Conservation (phyloP, 306 rosid species). For the Vigna nakashimae region DNA sequence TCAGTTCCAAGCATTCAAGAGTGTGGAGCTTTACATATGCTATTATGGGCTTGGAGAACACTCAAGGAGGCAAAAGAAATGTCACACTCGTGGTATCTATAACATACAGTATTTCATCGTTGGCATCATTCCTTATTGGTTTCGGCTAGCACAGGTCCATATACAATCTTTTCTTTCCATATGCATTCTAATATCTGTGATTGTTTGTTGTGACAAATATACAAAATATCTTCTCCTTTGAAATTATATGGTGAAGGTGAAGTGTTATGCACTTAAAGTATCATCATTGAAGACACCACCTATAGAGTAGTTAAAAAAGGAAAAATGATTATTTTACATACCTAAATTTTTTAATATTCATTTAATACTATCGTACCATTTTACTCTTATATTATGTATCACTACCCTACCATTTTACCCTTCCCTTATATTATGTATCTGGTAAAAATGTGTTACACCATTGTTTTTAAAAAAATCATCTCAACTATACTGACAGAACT, state of each 20-base stretch:
- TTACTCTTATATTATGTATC: no score
- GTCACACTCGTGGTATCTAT: conserved; percentile 58
- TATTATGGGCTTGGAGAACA: conserved; percentile 75
- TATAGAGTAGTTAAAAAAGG: no score
- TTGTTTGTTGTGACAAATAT: neutral
- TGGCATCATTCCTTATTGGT: conserved; percentile 67
- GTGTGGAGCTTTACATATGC: conserved; percentile 72
- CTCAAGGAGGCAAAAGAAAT: conserved; percentile 69
- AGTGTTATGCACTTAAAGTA: neutral
- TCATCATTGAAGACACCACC: no score
- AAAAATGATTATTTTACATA: no score
- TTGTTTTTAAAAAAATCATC: no score
- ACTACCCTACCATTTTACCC: no score
- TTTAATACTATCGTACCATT: no score
- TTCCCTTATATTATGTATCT: no score
- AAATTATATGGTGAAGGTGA: neutral
- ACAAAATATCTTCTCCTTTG: neutral
- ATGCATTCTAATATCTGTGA: neutral
- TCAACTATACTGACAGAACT: neutral
- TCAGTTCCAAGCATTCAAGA: conserved; percentile 67
- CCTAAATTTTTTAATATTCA: no score
- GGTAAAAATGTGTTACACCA: no score
- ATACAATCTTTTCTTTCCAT: neutral
- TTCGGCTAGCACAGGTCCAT: conserved; percentile 69
- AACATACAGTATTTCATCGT: conserved; percentile 55